phyloP scores from a whole-genome alignment of 78 protist species.

The Dictyostelium discoideum region DNA sequence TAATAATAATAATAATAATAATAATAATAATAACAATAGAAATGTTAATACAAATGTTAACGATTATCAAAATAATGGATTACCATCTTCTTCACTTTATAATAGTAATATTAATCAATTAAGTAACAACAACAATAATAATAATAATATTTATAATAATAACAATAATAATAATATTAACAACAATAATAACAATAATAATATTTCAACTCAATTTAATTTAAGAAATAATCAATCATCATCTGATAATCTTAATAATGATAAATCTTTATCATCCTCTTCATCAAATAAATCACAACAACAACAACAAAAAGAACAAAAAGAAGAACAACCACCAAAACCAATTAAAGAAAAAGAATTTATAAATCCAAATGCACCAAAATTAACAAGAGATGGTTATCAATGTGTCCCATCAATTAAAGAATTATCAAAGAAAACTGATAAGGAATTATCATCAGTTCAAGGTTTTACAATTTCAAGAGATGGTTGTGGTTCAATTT shows the following conservation, averaged over 20 bases:
- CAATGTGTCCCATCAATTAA: constrained; percentile 24
- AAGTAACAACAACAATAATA: neutral
- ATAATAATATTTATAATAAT: neutral
- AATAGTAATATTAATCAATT: neutral
- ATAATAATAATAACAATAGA: neutral
- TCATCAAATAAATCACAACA: neutral
- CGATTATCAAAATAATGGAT: neutral
- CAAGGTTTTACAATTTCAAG: constrained; percentile 52
- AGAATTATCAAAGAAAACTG: constrained; percentile 31
- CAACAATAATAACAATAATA: neutral
- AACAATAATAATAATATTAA: neutral
- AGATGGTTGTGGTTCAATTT: constrained; percentile 44
- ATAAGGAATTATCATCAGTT: constrained; percentile 20
- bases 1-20: neutral
- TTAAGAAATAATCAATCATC: neutral
- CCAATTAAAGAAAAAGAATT: constrained; percentile 10
- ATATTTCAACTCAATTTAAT: neutral
- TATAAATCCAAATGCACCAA: constrained; percentile 69
- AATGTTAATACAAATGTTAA: neutral
- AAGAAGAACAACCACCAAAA: neutral
- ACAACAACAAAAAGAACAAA: constrained; percentile 1
- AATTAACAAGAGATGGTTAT: constrained; percentile 17
- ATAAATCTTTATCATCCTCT: neutral
- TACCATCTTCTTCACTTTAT: neutral
- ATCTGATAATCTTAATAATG: neutral